Base-by-base conservation (phyloP, 495 filamentous ascomycete species). In the Talaromyces liani region DNA sequence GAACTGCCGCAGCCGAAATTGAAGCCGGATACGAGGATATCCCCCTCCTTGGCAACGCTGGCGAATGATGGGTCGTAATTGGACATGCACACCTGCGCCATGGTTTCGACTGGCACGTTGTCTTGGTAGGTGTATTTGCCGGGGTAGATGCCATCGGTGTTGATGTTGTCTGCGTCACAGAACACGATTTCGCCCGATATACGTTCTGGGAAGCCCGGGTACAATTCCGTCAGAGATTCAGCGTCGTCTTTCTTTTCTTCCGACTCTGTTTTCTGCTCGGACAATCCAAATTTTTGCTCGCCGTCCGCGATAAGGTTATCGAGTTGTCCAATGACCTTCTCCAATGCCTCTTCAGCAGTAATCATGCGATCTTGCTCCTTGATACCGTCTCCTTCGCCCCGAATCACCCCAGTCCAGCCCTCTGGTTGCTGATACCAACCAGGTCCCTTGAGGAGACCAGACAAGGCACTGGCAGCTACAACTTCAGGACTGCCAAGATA, bases 111-210 rank as follows among this genome's bases (percentile, higher is more conserved):
- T 0, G 91, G 77, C 10, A 97, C 80, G 71, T 89, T 84, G 71
- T 97, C 93, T 69, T 93, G 91, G 75, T 96, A 97, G 1, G 91
- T 96, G 69, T 89, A 91, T 69, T 92, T 91, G 0, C 90, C 91
- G 3, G 93, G 91, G 73, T 98, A 97, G 73, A 98, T 97, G 36
- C 82, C 82, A 58, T 80, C 78, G 18, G 79, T 81, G 66, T 80
- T 77, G 64, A 82, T 76, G 33, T 82, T 82, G 63, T 82, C 81
- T 9, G 71, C 66, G 61, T 74, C 72, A 58, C 77, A 80, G 69
- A 84, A 83, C 14, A 84, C 70, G 47, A 84, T 81, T 65, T 84
- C 82, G 20, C 82, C 82, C 14, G 71, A 74, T 27, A 84, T 74
- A 2, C 73, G 68, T 63, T 81, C 79, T 12, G 82, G 81, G 71